A percentile compares a stretch with the other conserved stretches of the same genome.
Conservation (phyloP, 2,329 filamentous ascomycete genomes). For the Bipolaris gigantea region DNA sequence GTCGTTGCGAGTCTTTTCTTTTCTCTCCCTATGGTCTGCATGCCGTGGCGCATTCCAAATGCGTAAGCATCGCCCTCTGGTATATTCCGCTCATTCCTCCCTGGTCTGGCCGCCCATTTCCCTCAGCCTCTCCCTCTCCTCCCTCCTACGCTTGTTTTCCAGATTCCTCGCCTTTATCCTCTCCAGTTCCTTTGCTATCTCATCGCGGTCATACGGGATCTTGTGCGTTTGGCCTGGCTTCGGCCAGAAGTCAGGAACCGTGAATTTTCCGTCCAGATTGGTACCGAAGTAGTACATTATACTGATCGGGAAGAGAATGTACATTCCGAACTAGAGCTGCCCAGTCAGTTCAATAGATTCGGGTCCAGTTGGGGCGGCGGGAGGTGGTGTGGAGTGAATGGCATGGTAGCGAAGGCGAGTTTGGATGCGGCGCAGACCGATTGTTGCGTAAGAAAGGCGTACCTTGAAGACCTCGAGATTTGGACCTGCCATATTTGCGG, state of each 20-base stretch:
- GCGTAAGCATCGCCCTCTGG: background rate
- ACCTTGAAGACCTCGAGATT: constrained; percentile 97
- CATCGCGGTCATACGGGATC: constrained; percentile 75
- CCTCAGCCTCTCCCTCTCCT: constrained; percentile 44
- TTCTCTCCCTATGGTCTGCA: background rate
- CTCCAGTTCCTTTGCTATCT: constrained; percentile 80
- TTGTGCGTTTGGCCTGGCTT: constrained; percentile 74
- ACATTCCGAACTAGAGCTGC: constrained; percentile 83
- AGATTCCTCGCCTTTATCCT: constrained; percentile 61
- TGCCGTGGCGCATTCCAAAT: background rate
- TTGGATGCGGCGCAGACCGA: background rate
- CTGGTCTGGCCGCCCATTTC: constrained; percentile 22
- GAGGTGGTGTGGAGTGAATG: constrained; percentile 1
- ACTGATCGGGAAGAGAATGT: constrained; percentile 97
- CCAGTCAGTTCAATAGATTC: background rate
- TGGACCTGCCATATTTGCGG: constrained; percentile 70
- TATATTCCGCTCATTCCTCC: constrained; percentile 5
- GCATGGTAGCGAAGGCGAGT: background rate
- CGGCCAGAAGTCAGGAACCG: constrained; percentile 92
- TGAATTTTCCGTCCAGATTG: constrained; percentile 85
- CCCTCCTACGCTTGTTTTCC: constrained; percentile 52
- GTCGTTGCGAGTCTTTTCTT: background rate
- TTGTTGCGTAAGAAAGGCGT: constrained; percentile 12
- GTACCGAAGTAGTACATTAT: constrained; percentile 99
- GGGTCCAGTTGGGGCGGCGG: background rate